Evolutionary conservation across 805 yeast genomes (phyloP), one percentile per base, ranked within the genome.

Genomic region (Hanseniaspora occidentalis): DNA sequence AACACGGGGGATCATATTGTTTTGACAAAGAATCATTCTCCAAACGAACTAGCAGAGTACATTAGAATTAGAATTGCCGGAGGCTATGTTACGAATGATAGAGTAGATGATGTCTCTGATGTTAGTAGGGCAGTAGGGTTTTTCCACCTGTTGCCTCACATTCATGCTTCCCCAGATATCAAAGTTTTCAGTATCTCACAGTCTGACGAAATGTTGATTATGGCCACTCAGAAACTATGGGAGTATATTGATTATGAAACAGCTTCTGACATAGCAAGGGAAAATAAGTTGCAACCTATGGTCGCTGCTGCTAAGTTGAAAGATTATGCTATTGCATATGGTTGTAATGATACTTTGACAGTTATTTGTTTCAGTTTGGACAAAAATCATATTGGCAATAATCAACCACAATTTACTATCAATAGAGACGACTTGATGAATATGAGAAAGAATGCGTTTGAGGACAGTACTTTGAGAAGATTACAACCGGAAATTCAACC

Each of bases 51-150:
- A 23, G 68, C 66, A 34, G 94, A 84, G 50, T 82, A 82, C 50
- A 95, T 86, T 54, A 67, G 96, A 50, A 84, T 92, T 37, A 69
- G 97, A 51, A 82, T 83, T 2, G 75, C 94, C 19, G 97, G 97
- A 40, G 97, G 97, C 1, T 81, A 72, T 56, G 95, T 92, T 9
- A 80, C 83, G 16, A 82, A 80, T 51, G 95, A 89, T 40, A 78
- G 80, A 45, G 69, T 86, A 35, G 95, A 89, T 57, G 94, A 94
- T 31, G 77, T 75, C 22, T 70, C 84, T 13, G 79, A 77, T 37
- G 83, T 86, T 37, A 84, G 96, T 1, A 72, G 97, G 50, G 94
- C 95, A 24, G 88, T 85, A 40, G 99, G 99, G 0, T 88, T 82
- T 54, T 80, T 81, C 57, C 81, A 82, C 48, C 69, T 80, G 47